Evolutionary conservation across 345 rosid species (phyloP).

Genomic region (Pistacia integerrima): DNA sequence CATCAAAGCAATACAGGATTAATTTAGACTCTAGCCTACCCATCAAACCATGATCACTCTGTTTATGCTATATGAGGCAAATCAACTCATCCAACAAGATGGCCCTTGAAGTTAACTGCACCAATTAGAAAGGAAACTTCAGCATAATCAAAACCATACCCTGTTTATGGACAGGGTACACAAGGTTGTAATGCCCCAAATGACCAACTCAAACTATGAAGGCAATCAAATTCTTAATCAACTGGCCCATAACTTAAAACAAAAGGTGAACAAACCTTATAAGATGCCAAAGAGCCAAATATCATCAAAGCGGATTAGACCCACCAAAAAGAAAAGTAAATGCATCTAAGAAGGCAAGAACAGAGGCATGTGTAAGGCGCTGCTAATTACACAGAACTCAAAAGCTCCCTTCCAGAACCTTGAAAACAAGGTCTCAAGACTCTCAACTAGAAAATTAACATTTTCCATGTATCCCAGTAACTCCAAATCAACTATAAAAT

Average conservation of each 20-base stretch:
- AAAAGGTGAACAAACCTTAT: no score
- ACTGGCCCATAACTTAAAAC: no score
- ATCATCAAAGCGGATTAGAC: not conserved
- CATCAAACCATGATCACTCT: not conserved
- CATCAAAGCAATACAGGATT: not conserved
- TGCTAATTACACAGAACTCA: not conserved
- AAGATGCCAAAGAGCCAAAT: not conserved
- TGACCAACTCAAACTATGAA: not conserved
- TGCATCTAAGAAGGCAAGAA: conserved; percentile 8
- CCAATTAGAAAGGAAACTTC: not conserved
- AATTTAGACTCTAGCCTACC: not conserved
- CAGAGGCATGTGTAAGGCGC: not conserved
- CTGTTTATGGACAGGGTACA: not conserved
- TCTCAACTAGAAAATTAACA: not conserved
- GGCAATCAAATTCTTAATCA: not conserved
- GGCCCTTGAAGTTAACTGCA: not conserved
- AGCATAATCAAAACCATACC: not conserved
- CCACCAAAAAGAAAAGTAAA: not conserved
- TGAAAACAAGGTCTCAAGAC: not conserved
- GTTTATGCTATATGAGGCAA: not conserved
- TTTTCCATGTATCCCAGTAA: not conserved
- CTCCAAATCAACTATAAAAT: not conserved
- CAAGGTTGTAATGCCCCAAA: not conserved
- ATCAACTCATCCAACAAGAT: not conserved
- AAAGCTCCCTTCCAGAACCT: not conserved